phyloP scores from a whole-genome alignment of 2,329 filamentous ascomycete species.

The Fusarium floridanum region DNA sequence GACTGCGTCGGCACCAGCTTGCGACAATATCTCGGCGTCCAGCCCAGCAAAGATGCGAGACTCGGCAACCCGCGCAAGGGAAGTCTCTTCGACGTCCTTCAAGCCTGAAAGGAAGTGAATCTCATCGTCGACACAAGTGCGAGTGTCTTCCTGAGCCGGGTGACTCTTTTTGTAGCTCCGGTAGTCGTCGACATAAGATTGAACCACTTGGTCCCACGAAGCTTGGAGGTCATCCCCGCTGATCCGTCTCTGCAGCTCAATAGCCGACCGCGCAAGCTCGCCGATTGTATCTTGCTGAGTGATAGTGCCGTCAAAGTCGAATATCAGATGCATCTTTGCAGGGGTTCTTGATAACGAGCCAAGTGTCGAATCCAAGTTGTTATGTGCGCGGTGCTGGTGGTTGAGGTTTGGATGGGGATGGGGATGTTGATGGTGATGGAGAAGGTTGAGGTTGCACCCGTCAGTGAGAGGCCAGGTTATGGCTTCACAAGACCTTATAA shows the following conservation, averaged over 20 bases:
- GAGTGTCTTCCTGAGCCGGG: constrained; percentile 47
- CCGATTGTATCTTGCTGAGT: constrained; percentile 66
- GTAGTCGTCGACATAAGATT: constrained; percentile 60
- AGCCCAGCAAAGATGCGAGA: constrained; percentile 62
- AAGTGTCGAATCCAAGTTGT: constrained; percentile 2
- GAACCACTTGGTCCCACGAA: constrained; percentile 61
- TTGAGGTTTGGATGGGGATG: not conserved
- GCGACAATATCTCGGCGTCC: constrained; percentile 47
- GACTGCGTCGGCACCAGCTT: constrained; percentile 56
- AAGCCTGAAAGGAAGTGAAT: constrained; percentile 58
- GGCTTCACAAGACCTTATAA: not conserved
- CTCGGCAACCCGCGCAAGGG: constrained; percentile 58
- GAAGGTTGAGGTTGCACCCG: constrained; percentile 18
- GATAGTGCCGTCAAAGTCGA: constrained; percentile 73
- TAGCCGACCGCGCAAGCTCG: constrained; percentile 60
- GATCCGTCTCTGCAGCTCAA: constrained; percentile 49
- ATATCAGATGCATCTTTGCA: constrained; percentile 59
- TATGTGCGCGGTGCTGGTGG: constrained; percentile 5
- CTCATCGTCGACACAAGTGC: constrained; percentile 56
- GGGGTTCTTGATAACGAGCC: not conserved
- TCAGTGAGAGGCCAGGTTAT: constrained; percentile 6
- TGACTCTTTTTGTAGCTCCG: constrained; percentile 53
- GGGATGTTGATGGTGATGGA: not conserved
- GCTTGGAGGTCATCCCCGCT: constrained; percentile 51
- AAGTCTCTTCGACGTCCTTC: constrained; percentile 60